Conservation (phyloP, 768 basidiomycete genomes). For the Psilocybe azurescens region DNA sequence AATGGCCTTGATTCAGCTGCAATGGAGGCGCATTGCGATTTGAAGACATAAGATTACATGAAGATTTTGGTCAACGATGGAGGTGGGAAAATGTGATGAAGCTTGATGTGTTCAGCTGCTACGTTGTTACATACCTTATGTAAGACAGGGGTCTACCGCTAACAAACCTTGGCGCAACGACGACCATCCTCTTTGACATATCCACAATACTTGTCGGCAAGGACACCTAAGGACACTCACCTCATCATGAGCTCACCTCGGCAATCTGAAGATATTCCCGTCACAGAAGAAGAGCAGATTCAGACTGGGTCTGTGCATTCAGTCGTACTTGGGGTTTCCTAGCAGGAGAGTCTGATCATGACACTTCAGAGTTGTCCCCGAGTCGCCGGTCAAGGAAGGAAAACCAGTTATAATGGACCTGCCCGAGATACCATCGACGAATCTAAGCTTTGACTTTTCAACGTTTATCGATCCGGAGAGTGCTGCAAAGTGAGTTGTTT, state of each 20-base stretch:
- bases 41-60: conserved; percentile 11
- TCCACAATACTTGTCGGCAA: background rate
- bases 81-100: conserved; percentile 17
- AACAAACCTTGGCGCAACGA: conserved; percentile 5
- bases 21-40: conserved; percentile 6
- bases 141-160: conserved; percentile 13
- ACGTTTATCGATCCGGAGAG: conserved; percentile 45
- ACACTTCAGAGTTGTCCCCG: conserved; percentile 26
- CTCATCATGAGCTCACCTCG: conserved; percentile 30
- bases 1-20: conserved; percentile 45
- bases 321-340: conserved; percentile 14
- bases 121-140: conserved; percentile 20
- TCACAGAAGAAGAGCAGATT: conserved; percentile 20
- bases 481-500: conserved; percentile 52
- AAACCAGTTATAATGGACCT: conserved; percentile 15
- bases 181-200: background rate
- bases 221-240: background rate
- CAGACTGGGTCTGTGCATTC: conserved; percentile 40
- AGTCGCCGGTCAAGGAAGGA: conserved; percentile 6
- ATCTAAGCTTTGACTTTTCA: conserved; percentile 49
- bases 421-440: conserved; percentile 58
- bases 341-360: conserved; percentile 35
- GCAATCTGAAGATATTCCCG: conserved; percentile 20
- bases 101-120: conserved; percentile 14
- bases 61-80: background rate